Conservation (phyloP, 495 filamentous ascomycete genomes). For the Penicillium maclennaniae region DNA sequence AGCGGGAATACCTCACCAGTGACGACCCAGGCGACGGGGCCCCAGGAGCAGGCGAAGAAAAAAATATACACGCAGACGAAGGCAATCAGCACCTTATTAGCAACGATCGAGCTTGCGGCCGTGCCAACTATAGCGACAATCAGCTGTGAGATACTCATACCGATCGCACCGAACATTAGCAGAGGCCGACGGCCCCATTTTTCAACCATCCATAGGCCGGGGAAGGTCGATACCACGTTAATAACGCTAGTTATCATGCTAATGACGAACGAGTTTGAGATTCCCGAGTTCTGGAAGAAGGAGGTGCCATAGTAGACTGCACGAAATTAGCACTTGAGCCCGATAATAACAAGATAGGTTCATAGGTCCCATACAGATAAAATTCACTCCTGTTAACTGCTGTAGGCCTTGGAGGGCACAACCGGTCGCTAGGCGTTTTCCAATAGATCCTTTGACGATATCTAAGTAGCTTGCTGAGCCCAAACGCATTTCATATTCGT, state of each 20-base stretch:
- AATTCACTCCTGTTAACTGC: slow-evolving; percentile 72
- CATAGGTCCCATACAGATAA: slow-evolving; percentile 55
- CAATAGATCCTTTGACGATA: slow-evolving; percentile 59
- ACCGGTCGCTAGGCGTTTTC: slow-evolving; percentile 69
- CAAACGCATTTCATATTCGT: slow-evolving; percentile 71
- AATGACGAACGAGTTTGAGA: slow-evolving; percentile 64
- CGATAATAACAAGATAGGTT: neutral
- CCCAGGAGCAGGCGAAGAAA: slow-evolving; percentile 77
- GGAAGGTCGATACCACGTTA: slow-evolving; percentile 66
- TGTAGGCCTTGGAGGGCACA: slow-evolving; percentile 73
- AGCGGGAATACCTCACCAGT: slow-evolving; percentile 70
- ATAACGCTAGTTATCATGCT: slow-evolving; percentile 64
- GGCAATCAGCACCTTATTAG: slow-evolving; percentile 66
- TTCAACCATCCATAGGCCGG: slow-evolving; percentile 68
- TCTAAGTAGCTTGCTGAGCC: slow-evolving; percentile 65
- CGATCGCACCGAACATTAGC: slow-evolving; percentile 66
- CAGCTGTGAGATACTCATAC: slow-evolving; percentile 65
- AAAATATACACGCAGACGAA: slow-evolving; percentile 78
- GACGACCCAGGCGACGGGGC: slow-evolving; percentile 77
- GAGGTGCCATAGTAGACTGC: slow-evolving; percentile 76
- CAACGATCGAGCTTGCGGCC: slow-evolving; percentile 41
- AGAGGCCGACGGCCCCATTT: slow-evolving; percentile 67
- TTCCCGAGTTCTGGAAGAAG: slow-evolving; percentile 68
- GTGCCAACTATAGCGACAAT: slow-evolving; percentile 67
- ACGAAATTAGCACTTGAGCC: slow-evolving; percentile 9